phyloP scores from a whole-genome alignment of 169 alveolate genomes.

The Eimeria tenella region DNA sequence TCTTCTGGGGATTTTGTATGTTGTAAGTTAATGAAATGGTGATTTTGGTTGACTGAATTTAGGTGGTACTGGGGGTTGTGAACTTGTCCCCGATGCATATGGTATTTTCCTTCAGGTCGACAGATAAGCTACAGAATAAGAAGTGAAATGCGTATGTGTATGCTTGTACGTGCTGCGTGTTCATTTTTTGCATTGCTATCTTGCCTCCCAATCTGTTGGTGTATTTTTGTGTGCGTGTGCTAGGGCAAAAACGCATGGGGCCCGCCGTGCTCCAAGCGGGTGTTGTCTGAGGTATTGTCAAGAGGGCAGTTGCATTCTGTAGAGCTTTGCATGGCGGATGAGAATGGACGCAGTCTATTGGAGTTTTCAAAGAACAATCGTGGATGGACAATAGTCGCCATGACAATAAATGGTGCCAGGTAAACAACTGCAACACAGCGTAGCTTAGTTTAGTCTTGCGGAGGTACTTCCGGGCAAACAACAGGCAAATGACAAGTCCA shows the following conservation, averaged over 20 bases:
- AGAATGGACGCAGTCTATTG: slow-evolving; percentile 53
- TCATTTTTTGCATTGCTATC: neutral
- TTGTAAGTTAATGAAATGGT: too few relatives aligned
- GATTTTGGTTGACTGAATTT: too few relatives aligned
- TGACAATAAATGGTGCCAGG: slow-evolving; percentile 73
- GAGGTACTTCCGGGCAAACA: too few relatives aligned
- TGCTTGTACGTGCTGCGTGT: too few relatives aligned
- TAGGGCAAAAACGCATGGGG: slow-evolving; percentile 75
- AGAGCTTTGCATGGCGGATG: slow-evolving; percentile 65
- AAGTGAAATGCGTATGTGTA: too few relatives aligned
- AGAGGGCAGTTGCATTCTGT: slow-evolving; percentile 37
- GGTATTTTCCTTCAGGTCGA: too few relatives aligned
- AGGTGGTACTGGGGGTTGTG: too few relatives aligned
- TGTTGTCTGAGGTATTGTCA: slow-evolving; percentile 53
- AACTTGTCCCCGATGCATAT: too few relatives aligned
- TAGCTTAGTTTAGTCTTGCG: neutral
- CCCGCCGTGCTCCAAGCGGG: slow-evolving; percentile 69
- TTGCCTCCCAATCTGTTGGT: neutral
- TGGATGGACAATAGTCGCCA: slow-evolving; percentile 64
- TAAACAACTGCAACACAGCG: neutral
- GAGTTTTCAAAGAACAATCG: slow-evolving; percentile 73
- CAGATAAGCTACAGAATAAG: too few relatives aligned
- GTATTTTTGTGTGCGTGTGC: neutral
- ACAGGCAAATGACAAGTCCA: too few relatives aligned
- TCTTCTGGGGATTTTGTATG: too few relatives aligned